Percentiles rank a stretch among this genome's conserved stretches.
Evolutionary conservation across 2,329 filamentous ascomycete genomes (phyloP).

Genomic region (Epichloe elymi): DNA sequence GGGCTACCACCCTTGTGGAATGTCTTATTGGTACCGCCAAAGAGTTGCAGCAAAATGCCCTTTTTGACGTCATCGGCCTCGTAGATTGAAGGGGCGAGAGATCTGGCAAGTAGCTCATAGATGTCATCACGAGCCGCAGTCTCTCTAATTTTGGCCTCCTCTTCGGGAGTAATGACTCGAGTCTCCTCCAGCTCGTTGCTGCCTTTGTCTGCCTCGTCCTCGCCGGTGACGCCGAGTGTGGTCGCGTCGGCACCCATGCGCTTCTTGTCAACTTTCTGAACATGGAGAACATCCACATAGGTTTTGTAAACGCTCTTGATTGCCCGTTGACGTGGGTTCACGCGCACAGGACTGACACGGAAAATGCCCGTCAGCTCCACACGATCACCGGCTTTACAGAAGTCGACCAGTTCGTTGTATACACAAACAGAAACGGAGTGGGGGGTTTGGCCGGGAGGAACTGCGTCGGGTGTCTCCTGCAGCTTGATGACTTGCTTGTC

Average conservation of each 20-base stretch:
- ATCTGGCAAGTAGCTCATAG: slow-evolving; percentile 83
- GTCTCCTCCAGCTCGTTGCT: slow-evolving; percentile 72
- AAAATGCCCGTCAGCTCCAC: slow-evolving; percentile 96
- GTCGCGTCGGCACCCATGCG: slow-evolving; percentile 83
- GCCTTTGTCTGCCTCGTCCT: slow-evolving; percentile 48
- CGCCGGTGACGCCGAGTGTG: slow-evolving; percentile 71
- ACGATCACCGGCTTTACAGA: slow-evolving; percentile 94
- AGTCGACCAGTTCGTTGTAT: slow-evolving; percentile 93
- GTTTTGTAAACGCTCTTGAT: slow-evolving; percentile 97
- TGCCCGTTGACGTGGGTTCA: slow-evolving; percentile 84
- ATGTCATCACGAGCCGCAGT: slow-evolving; percentile 73
- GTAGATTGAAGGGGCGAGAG: slow-evolving; percentile 87
- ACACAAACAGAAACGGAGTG: slow-evolving; percentile 94
- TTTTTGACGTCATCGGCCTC: slow-evolving; percentile 99
- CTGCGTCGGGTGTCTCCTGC: slow-evolving; percentile 89
- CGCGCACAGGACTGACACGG: slow-evolving; percentile 81
- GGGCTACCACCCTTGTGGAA: slow-evolving; percentile 95
- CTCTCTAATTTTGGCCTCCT: slow-evolving; percentile 76
- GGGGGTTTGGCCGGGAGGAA: slow-evolving; percentile 91
- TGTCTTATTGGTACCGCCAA: slow-evolving; percentile 94
- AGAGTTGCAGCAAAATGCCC: slow-evolving; percentile 89
- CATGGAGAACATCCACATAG: slow-evolving; percentile 87
- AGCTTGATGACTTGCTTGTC: slow-evolving; percentile 99
- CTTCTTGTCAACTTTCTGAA: slow-evolving; percentile 93
- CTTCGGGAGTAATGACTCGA: slow-evolving; percentile 70